Conservation (phyloP, 495 filamentous ascomycete genomes). For the Annulohypoxylon stygium region DNA sequence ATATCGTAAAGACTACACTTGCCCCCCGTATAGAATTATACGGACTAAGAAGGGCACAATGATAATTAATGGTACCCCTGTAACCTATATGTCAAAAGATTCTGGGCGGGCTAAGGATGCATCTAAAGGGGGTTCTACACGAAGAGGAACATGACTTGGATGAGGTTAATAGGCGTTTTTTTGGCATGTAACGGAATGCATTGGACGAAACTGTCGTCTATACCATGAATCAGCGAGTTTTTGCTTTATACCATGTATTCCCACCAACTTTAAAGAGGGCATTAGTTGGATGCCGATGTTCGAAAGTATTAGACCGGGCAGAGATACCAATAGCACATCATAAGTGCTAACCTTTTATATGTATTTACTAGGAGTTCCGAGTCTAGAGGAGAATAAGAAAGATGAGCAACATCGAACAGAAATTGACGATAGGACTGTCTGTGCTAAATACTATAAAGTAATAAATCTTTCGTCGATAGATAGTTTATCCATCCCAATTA, state of each 20-base stretch:
- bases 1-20: slow-evolving; percentile 18
- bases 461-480: not conserved
- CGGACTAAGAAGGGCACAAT: slow-evolving; percentile 1
- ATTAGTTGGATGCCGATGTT: slow-evolving; percentile 18
- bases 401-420: not conserved
- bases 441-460: not conserved
- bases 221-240: slow-evolving; percentile 32
- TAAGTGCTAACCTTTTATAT: slow-evolving; percentile 20
- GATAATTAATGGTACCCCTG: slow-evolving; percentile 4
- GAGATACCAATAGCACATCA: slow-evolving; percentile 38
- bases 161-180: slow-evolving; percentile 42
- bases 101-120: slow-evolving; percentile 19
- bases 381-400: slow-evolving; percentile 23
- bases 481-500: too few relatives aligned
- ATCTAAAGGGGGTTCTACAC: slow-evolving; percentile 32
- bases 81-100: slow-evolving; percentile 33
- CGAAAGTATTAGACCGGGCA: slow-evolving; percentile 30
- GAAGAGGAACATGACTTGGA: slow-evolving; percentile 42
- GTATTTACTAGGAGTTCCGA: slow-evolving; percentile 19
- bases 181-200: slow-evolving; percentile 31
- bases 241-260: slow-evolving; percentile 30
- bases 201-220: slow-evolving; percentile 29
- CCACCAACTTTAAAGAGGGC: slow-evolving; percentile 3
- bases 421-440: not conserved
- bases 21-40: slow-evolving; percentile 37